Conservation (phyloP, 768 basidiomycete genomes). For the Kwoniella botswanensis region DNA sequence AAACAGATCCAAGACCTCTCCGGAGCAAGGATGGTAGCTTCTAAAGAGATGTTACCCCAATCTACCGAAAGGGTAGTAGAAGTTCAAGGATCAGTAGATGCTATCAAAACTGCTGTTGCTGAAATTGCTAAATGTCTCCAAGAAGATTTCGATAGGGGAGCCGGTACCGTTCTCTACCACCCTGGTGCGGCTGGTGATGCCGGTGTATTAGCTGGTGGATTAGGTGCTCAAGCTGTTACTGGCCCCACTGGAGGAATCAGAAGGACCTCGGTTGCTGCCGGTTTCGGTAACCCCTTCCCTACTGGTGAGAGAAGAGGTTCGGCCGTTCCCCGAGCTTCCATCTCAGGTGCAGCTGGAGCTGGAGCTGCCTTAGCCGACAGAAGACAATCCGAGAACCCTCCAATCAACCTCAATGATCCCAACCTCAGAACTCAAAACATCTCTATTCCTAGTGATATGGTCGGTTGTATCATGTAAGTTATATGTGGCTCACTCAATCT, state of each 20-base stretch:
- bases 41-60: constrained; percentile 98
- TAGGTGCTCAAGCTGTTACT: constrained; percentile 56
- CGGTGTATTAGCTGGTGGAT: constrained; percentile 58
- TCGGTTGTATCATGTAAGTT: constrained; percentile 64
- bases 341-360: constrained; percentile 62
- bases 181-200: constrained; percentile 72
- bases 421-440: constrained; percentile 98
- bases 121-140: constrained; percentile 94
- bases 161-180: constrained; percentile 94
- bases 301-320: constrained; percentile 44
- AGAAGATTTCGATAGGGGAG: constrained; percentile 94
- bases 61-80: constrained; percentile 99
- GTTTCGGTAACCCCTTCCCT: constrained; percentile 38
- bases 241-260: constrained; percentile 57
- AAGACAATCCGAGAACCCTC: constrained; percentile 54
- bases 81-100: constrained; percentile 89
- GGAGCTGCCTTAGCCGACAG: constrained; percentile 25
- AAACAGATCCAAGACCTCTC: constrained; percentile 97
- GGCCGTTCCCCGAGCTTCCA: constrained; percentile 59
- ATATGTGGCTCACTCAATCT: not conserved
- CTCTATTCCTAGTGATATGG: constrained; percentile 99
- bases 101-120: constrained; percentile 89
- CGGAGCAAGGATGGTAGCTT: constrained; percentile 96
- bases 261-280: constrained; percentile 50
- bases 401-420: constrained; percentile 57